A percentile compares a stretch with the other conserved stretches of the same genome.
These are phyloP conservation scores for Cystobasidium sp. DNA, from an alignment of 1,284 basidiomycete species.

Conservation along the genomic window DNA sequence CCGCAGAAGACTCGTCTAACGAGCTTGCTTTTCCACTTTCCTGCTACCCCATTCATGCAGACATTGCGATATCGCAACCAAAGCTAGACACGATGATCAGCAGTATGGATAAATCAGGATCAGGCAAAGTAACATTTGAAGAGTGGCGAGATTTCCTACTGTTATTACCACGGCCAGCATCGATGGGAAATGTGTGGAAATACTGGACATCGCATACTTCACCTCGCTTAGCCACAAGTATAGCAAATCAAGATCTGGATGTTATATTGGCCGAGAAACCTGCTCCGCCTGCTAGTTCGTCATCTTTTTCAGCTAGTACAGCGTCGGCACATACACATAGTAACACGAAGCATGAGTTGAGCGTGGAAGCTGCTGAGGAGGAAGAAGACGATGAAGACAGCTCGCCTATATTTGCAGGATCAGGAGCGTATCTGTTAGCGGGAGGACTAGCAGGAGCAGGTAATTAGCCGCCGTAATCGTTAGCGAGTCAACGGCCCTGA, in stretches of 20 bases:
- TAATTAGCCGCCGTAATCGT: constrained; percentile 57
- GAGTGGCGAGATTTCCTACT: constrained; percentile 90
- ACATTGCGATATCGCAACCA: constrained; percentile 44
- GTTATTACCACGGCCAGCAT: constrained; percentile 76
- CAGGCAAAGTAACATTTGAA: constrained; percentile 68
- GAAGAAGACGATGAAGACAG: constrained; percentile 64
- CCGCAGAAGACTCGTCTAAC: background rate
- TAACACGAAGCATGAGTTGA: background rate
- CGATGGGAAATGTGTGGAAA: constrained; percentile 80
- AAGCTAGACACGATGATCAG: constrained; percentile 48
- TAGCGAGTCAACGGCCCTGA: background rate
- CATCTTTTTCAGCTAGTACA: constrained; percentile 10
- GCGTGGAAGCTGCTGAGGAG: constrained; percentile 53
- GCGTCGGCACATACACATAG: constrained; percentile 16
- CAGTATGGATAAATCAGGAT: constrained; percentile 43
- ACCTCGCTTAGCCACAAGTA: constrained; percentile 46
- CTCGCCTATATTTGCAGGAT: constrained; percentile 61
- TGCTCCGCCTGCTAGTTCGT: background rate
- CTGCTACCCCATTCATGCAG: constrained; percentile 11
- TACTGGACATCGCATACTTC: constrained; percentile 48
- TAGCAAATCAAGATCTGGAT: constrained; percentile 50
- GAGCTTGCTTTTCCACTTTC: no score
- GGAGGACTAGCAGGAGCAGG: constrained; percentile 93
- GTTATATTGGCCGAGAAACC: constrained; percentile 45
- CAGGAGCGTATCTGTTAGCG: constrained; percentile 82